Percentiles rank a stretch among this genome's conserved stretches.
Conservation (phyloP, 108 stramenopile genomes). For the Aurantiochytrium sp. region DNA sequence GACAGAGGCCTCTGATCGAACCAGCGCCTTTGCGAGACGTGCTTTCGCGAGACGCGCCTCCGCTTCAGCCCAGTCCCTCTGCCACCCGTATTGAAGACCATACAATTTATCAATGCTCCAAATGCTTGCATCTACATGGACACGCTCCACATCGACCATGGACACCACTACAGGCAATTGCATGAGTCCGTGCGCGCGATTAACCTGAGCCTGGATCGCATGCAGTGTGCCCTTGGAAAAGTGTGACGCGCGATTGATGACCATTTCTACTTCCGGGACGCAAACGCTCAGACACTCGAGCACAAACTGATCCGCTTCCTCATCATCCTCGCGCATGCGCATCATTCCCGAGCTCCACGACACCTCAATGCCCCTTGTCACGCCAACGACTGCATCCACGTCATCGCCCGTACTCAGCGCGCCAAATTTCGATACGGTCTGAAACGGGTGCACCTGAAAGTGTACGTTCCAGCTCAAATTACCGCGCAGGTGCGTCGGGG, state of each 20-base stretch:
- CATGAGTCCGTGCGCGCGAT: slow-evolving; percentile 8
- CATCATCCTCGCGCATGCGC: background rate
- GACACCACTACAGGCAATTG: background rate
- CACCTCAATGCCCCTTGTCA: background rate
- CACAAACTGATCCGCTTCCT: background rate
- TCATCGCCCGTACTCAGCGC: background rate
- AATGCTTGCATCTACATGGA: background rate
- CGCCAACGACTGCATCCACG: background rate
- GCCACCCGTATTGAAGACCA: background rate
- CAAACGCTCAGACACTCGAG: background rate
- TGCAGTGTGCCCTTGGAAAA: background rate
- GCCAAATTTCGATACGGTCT: background rate
- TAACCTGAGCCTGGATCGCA: background rate
- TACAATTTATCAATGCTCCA: background rate
- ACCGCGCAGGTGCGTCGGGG: background rate
- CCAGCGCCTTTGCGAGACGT: background rate
- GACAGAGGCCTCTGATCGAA: background rate
- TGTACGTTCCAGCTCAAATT: background rate
- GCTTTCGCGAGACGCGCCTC: background rate
- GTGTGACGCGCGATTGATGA: background rate
- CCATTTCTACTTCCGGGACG: background rate
- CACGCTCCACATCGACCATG: background rate
- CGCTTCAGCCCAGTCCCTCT: background rate
- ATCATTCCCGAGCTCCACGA: background rate
- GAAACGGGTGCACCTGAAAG: background rate